phyloP scores from a whole-genome alignment of 2,329 filamentous ascomycete genomes.

The Aspergillus fijiensis region DNA sequence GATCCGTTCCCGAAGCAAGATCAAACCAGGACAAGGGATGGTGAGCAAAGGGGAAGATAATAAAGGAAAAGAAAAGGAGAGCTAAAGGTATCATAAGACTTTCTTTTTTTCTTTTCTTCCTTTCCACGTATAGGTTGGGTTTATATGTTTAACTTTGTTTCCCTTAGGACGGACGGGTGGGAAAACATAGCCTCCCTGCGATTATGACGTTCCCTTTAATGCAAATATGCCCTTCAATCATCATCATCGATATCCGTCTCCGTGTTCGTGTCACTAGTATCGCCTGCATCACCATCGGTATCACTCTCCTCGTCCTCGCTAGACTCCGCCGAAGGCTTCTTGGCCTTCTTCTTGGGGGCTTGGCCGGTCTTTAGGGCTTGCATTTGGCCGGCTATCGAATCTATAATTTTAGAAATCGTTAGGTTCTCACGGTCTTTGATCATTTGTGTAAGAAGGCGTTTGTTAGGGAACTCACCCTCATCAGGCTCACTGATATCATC shows the following conservation, averaged over 20 bases:
- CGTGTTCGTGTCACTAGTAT: constrained; percentile 58
- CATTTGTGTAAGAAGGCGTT: background rate
- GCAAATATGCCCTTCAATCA: constrained; percentile 2
- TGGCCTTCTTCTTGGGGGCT: constrained; percentile 58
- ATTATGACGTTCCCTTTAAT: no score
- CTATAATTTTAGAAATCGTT: constrained; percentile 46
- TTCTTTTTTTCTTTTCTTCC: constrained; percentile 3
- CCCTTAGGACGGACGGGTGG: background rate
- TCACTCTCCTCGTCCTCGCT: constrained; percentile 63
- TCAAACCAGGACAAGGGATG: background rate
- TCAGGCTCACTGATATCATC: constrained; percentile 98
- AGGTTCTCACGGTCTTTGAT: constrained; percentile 6
- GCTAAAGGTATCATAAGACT: background rate
- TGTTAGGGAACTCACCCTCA: constrained; percentile 68
- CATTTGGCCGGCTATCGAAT: constrained; percentile 90
- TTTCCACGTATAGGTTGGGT: background rate
- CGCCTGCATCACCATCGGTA: constrained; percentile 62
- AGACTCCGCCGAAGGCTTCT: constrained; percentile 55
- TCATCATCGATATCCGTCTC: constrained; percentile 79
- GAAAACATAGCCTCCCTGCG: no score
- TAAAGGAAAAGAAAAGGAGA: constrained; percentile 8
- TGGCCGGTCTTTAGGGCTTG: constrained; percentile 73
- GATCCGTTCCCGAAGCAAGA: no score
- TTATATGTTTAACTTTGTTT: background rate
- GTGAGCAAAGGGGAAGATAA: background rate